Evolutionary conservation across 345 rosid species (phyloP), one percentile per base, ranked within the genome.

Genomic region (Lumnitzera racemosa): DNA sequence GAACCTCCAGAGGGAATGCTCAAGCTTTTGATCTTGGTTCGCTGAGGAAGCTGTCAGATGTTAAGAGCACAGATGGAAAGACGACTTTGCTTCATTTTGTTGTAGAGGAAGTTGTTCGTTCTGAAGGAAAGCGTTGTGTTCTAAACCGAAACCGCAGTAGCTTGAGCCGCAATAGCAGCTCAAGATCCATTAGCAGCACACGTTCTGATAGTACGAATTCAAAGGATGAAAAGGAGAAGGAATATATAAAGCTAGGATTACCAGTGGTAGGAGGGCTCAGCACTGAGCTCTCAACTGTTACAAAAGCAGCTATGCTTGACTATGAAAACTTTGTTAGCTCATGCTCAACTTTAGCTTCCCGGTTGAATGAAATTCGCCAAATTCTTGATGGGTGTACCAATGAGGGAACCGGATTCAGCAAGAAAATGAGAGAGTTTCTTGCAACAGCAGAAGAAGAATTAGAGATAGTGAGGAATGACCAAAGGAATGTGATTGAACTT

Each of bases 1-100:
- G 99, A 51, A 94, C 97, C 17, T 67, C 88, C 12, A 63, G 99
- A 72, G 99, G 97, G 23, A 78, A 90, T 65, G 99, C 99, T 2
- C 88, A 79, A 46, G 99, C 97, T 16, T 94, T 89, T 71, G 76
- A 86, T 27, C 86, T 89, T 16, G 80, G 72, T 43, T 74, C 96
- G 15, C 83, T 94, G 13, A 71, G 76, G 59, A 94, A 94, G 65
- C 89, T 90, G 23, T 80, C 97, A 0, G 97, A 94, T 36, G 97
- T 94, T 31, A 94, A 84, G 54, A 84, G 96, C 75, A 64, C 79
- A 0, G 96, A 86, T 57, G 95, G 91, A 13, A 90, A 88, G 60
- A 86, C 90, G 6, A 84, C 91, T 23, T 48, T 90, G 63, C 97
- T 94, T 43, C 85, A 87, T 77, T 94, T 94, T 57, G 94, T 94